Percentiles rank a stretch among this genome's conserved stretches.
These are phyloP conservation scores for Trametes pubescens DNA, from an alignment of 1,284 basidiomycete genomes.

Conservation along the genomic window DNA sequence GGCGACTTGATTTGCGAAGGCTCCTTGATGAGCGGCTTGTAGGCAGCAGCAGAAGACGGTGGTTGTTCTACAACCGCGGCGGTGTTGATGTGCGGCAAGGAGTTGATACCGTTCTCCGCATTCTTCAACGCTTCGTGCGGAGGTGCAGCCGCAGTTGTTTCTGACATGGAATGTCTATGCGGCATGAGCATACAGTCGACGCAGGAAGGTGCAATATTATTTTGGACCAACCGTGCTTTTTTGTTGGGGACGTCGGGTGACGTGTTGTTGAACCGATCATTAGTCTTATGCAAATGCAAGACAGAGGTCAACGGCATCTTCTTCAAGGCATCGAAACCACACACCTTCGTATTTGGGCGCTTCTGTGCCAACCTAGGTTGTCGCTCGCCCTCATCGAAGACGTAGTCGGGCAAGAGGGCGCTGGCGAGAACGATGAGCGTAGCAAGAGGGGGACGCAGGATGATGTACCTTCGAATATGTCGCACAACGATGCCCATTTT, in stretches of 20 bases:
- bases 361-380: slow-evolving; percentile 70
- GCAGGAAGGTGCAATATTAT: slow-evolving; percentile 27
- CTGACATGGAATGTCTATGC: slow-evolving; percentile 46
- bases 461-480: slow-evolving; percentile 88
- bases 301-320: slow-evolving; percentile 3
- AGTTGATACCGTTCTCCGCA: slow-evolving; percentile 34
- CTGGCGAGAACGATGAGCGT: slow-evolving; percentile 48
- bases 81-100: slow-evolving; percentile 23
- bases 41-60: slow-evolving; percentile 42
- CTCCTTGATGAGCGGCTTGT: slow-evolving; percentile 51
- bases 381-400: slow-evolving; percentile 84
- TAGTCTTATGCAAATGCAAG: slow-evolving; percentile 51
- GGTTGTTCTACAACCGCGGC: slow-evolving; percentile 26
- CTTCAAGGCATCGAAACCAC: slow-evolving; percentile 34
- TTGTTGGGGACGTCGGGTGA: slow-evolving; percentile 80
- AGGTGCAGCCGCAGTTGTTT: slow-evolving; percentile 28
- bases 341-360: slow-evolving; percentile 82
- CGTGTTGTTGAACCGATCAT: slow-evolving; percentile 67
- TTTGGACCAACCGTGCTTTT: slow-evolving; percentile 62
- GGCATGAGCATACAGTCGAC: slow-evolving; percentile 44
- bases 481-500: slow-evolving; percentile 96
- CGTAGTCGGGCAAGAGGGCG: slow-evolving; percentile 79
- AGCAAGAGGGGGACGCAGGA: slow-evolving; percentile 15
- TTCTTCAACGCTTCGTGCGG: slow-evolving; percentile 32
- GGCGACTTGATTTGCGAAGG: slow-evolving; percentile 64